Conservation (phyloP, 2,329 filamentous ascomycete genomes). For the Drechslerella dactyloides region DNA sequence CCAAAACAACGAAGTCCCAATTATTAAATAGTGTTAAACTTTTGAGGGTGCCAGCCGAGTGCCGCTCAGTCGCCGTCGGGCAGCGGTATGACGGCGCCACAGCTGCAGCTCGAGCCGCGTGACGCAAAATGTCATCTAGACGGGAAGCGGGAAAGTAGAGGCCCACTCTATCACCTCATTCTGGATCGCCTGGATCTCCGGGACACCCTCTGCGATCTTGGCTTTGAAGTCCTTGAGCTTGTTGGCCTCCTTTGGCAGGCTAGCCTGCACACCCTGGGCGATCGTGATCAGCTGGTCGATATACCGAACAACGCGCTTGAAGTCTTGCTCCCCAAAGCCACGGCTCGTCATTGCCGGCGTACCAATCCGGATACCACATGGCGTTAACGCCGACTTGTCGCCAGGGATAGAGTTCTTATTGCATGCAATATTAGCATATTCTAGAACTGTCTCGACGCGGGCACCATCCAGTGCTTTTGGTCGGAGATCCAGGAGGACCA, state of each 20-base stretch:
- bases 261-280: conserved; percentile 82
- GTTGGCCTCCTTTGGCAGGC: conserved; percentile 94
- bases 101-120: conserved; percentile 72
- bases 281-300: conserved; percentile 89
- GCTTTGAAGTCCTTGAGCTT: conserved; percentile 99
- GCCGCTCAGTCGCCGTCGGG: too few species aligned
- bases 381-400: conserved; percentile 94
- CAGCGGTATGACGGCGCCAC: too few species aligned
- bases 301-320: conserved; percentile 85
- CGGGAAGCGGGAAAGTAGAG: conserved; percentile 87
- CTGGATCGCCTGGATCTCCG: conserved; percentile 82
- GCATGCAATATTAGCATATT: conserved; percentile 98
- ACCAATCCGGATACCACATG: conserved; percentile 92
- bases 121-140: conserved; percentile 63
- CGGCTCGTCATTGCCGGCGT: conserved; percentile 96
- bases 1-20: too few species aligned
- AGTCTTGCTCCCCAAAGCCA: conserved; percentile 90
- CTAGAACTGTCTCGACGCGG: conserved; percentile 91
- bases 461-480: conserved; percentile 86
- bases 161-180: conserved; percentile 91
- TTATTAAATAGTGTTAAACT: too few species aligned
- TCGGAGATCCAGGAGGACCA: conserved; percentile 93
- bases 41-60: not conserved
- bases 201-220: conserved; percentile 79
- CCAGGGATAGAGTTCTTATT: conserved; percentile 99